Evolutionary conservation across 768 basidiomycete genomes (phyloP), one percentile per base, ranked within the genome.

Genomic region (Steccherinum ochraceum): DNA sequence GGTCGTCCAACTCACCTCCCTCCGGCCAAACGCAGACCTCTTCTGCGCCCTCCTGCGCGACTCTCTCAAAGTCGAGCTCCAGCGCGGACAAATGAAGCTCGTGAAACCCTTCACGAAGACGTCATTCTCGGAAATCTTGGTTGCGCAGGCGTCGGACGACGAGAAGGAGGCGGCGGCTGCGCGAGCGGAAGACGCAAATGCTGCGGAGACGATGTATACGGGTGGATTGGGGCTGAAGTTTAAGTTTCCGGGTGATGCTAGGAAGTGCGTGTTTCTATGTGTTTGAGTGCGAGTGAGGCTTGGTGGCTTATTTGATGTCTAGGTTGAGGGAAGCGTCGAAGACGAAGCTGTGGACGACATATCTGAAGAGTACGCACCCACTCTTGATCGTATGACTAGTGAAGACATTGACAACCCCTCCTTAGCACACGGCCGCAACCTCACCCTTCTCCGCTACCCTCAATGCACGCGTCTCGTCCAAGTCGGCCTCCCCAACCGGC

Each of bases 391-490:
- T n/a, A n/a, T n/a, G n/a, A n/a, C n/a, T 18, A 52, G 27, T 5
- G 40, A 20, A 24, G 45, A 44, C 48, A 55, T 45, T 56, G 48
- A 49, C 50, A 25, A 57, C 52, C 39, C 24, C 48, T 46, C 41
- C 46, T 5, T 61, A 96, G 91, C 79, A 3, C 93, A 97, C 60
- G 96, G 96, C 19, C 84, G 96, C 21, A 93, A 93, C 62, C 75
- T 98, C n/a, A 94, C 96, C 0, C 78, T 98, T 23, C 73, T 98
- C 18, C 89, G 95, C 25, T 99, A 97, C 67, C 95, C 96, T 0
- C 88, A 94, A 66, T 93, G 92, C 62, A 96, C 94, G 40, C 86
- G 96, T n/a, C 80, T 99, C 23, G 86, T 98, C 1, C 95, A 96
- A 69, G 95, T 98, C 48, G 96, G 96, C 44, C 76, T 99, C 3